Evolutionary conservation across 148 eudicot species (phyloP), one percentile per base, ranked within the genome.

Genomic region (Bassia scoparia): DNA sequence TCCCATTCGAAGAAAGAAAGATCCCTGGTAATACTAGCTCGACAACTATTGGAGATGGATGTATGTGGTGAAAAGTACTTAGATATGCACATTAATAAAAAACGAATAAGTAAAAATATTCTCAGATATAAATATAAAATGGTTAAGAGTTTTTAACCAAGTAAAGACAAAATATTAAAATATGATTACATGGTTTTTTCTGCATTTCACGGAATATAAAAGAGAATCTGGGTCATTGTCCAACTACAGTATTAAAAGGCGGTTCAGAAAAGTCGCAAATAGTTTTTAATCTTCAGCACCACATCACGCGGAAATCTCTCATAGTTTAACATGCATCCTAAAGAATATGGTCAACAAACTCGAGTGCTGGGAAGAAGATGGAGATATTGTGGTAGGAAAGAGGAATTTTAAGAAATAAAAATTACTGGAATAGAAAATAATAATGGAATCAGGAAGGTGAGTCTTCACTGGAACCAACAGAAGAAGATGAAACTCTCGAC

Each of bases 161-260:
- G 56, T 62, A 61, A n/a, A n/a, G n/a, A n/a, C n/a, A 27, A 27
- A n/a, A 61, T 29, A 30, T 35, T 0, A 30, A 54, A 17, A 23
- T 13, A 20, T 58, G 41, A 48, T 69, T 79, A 76, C 98, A 96
- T 89, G 88, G 75, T 82, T 84, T 73, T 85, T 86, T 74, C 76
- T 83, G 98, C 90, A 93, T 93, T 81, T 93, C 98, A 48, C 96
- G 89, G n/a, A n/a, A 93, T 78, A 24, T 90, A 90, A 79, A 93
- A 90, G 98, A 93, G 81, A 93, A 93, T n/a, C 81, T 93, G 95
- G 14, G 98, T 93, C 96, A n/a, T 93, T 31, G 94, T 80, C 96
- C 98, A 93, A 83, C 98, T 93, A 90, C 82, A 43, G 90, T 93
- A 84, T 93, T 93, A 76, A 89, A 93, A 61, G 90, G 79, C 92